Base-by-base conservation (phyloP, 2,329 filamentous ascomycete genomes). In the Curvularia lunata region DNA sequence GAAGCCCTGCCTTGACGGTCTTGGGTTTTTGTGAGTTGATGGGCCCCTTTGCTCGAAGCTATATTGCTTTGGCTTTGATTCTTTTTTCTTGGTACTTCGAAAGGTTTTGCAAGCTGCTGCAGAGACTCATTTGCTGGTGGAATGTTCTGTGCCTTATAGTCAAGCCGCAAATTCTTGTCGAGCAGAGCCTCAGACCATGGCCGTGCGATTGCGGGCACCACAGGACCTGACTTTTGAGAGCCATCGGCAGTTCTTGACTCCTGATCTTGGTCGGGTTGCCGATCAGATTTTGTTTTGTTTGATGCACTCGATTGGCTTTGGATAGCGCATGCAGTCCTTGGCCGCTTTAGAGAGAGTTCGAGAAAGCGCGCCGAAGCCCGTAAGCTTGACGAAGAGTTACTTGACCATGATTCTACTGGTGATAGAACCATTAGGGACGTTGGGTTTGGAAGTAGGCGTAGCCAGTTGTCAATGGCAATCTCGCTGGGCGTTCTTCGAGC, bases 21-120 rank as follows among this genome's bases (percentile, higher is more conserved):
- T 27, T 52, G 43, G 9, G 58, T 23, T 3, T 13, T 42, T 21
- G 61, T 43, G 23, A 58, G 49, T 18, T 57, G 54, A 49, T 64
- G 58, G 10, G 61, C 59, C 28, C 61, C 48, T 28, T 66, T 64
- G 8, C 43, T 43, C 2, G 43, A 37, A 6, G 49, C 49, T 21
- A 50, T 34, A 38, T 23, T 48, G 30, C 46, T 51, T 38, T 18
- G 27, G 21, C 51, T 45, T 12, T 28, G 40, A 16, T 46, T 38
- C 4, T 37, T 18, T 13, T 4, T 40, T 7, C 13, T 28, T 48
- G 56, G 28, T 16, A 42, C 46, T 12, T 52, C 8, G 42, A n/a
- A 16, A 27, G 16, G 16, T 46, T 12, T 8, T 19, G 25, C 28
- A 13, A 46, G 13, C n/a, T n/a, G 27, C 32, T 8, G 8, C 30